A percentile compares a stretch with the other conserved stretches of the same genome.
These are phyloP conservation scores for Mercurialis annua DNA, from an alignment of 345 rosid species.

Conservation along the genomic window DNA sequence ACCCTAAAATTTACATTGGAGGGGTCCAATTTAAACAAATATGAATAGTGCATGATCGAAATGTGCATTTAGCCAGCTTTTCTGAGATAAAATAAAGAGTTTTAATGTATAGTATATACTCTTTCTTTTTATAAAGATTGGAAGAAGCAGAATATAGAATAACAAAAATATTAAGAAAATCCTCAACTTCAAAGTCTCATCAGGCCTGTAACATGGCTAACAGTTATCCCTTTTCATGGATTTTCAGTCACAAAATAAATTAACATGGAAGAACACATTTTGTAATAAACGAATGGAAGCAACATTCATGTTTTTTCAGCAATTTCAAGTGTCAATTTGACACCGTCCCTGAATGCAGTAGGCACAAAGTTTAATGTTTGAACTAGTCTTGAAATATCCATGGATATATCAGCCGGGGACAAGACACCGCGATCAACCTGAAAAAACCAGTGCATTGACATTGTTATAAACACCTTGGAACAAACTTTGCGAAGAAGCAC, in stretches of 20 bases:
- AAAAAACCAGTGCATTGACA: slow-evolving; percentile 14
- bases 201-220: background rate
- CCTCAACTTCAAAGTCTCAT: background rate
- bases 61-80: too few relatives aligned
- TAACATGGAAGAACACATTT: background rate
- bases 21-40: too few relatives aligned
- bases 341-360: slow-evolving; percentile 60
- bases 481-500: background rate
- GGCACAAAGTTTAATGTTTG: slow-evolving; percentile 47
- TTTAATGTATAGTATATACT: background rate
- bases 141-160: too few relatives aligned
- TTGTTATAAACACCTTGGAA: background rate
- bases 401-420: slow-evolving; percentile 87
- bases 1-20: too few relatives aligned
- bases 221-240: too few relatives aligned
- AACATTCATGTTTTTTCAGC: slow-evolving; percentile 9
- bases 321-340: slow-evolving; percentile 52
- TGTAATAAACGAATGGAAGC: background rate
- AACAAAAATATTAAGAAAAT: background rate
- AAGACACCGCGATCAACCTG: slow-evolving; percentile 71
- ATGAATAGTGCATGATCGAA: too few relatives aligned
- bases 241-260: background rate
- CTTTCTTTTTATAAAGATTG: background rate
- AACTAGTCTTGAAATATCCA: slow-evolving; percentile 71
- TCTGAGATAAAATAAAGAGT: too few relatives aligned